Base-by-base conservation (phyloP, 2,329 filamentous ascomycete species). In the Fusarium sp. region DNA sequence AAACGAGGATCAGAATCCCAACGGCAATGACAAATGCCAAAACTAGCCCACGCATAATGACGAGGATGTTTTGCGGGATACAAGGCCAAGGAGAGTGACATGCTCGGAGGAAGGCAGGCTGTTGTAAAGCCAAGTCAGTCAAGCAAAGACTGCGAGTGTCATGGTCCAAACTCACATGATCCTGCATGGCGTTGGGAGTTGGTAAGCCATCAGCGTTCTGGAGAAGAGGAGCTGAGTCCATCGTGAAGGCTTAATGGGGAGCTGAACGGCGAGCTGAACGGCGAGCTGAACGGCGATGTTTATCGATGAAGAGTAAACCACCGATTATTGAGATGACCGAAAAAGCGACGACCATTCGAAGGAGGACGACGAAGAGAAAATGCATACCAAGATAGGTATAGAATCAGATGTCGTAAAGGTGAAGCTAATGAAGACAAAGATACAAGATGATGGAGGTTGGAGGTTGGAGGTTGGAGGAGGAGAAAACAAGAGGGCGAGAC, bases 61-160 rank as follows among this genome's bases (percentile, higher is more conserved):
- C 80, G 46, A 87, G 79, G 31, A 78, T 58, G 45, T 81, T 81
- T 63, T 87, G 85, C 26, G 80, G 81, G 48, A 87, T 81, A 53
- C 72, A 79, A 8, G 77, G 71, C 83, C 85, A 87, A 20, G 85
- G 82, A 2, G 86, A 87, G 65, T 87, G 85, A 40, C 82, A 83
- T 46, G 81, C 83, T 71, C 84, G 83, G 15, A 86, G 79, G 58
- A 85, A 86, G 15, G 85, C 82, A 28, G 85, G 83, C 85, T 87
- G 45, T 40, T 17, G 1, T 26, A 11, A 9, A n/a, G 7, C 13
- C 6, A 18, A 14, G 54, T 75, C 38, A 78, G 72, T 34, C 45
- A 42, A 36, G 10, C 5, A 43, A 7, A 7, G 4, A 18, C 0
- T 17, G 7, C 9, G 38, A 14, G 2, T 13, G 11, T 5, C 13